These are phyloP conservation scores for Rhodofomes roseus DNA, from an alignment of 1,284 basidiomycete species.

Conservation along the genomic window DNA sequence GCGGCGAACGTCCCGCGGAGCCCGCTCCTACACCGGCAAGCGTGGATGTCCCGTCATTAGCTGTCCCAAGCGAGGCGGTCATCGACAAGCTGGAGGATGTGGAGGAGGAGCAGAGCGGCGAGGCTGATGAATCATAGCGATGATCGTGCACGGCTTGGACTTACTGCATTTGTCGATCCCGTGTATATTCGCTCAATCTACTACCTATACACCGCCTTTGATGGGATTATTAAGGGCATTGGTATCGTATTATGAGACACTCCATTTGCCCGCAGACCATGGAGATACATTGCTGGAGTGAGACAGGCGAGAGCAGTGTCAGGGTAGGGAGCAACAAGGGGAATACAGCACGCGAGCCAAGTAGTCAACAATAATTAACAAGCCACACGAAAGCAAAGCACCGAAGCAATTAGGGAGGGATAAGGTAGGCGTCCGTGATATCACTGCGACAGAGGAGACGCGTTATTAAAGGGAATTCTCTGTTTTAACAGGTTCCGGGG, in stretches of 20 bases:
- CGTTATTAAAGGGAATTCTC: slow-evolving; percentile 28
- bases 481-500: slow-evolving; percentile 44
- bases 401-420: slow-evolving; percentile 16
- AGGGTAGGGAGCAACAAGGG: slow-evolving; percentile 13
- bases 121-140: slow-evolving; percentile 20
- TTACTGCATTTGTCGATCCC: slow-evolving; percentile 15
- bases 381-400: slow-evolving; percentile 20
- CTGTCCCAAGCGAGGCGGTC: slow-evolving; percentile 39
- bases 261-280: slow-evolving; percentile 1
- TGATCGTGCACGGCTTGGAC: slow-evolving; percentile 13
- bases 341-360: slow-evolving; percentile 20
- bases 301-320: slow-evolving; percentile 14
- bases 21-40: slow-evolving; percentile 41
- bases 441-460: slow-evolving; percentile 11
- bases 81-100: slow-evolving; percentile 46
- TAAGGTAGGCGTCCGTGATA: slow-evolving; percentile 21
- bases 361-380: slow-evolving; percentile 27
- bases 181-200: slow-evolving; percentile 15
- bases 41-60: slow-evolving; percentile 23
- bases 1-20: slow-evolving; percentile 46
- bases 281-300: slow-evolving; percentile 20
- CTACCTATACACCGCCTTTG: slow-evolving; percentile 13
- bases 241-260: neutral
- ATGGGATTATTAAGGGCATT: neutral
- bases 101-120: slow-evolving; percentile 35